Percentiles rank a stretch among this genome's conserved stretches.
Evolutionary conservation across 257 asterid genomes (phyloP).

Genomic region (Rauvolfia tetraphylla): DNA sequence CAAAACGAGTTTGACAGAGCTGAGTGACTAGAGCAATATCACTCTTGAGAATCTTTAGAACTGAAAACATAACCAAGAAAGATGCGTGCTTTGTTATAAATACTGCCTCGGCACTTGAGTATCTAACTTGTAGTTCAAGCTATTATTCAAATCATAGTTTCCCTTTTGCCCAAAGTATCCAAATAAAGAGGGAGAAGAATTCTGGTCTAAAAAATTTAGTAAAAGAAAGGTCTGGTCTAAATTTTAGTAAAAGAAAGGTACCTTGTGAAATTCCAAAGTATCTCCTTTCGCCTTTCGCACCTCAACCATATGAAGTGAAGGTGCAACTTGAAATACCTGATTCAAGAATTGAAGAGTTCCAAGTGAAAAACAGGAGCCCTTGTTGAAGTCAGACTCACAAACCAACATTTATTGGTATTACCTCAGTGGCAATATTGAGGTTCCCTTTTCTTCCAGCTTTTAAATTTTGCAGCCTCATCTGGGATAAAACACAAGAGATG

Average conservation of each 20-base stretch:
- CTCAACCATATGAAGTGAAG: constrained; percentile 61
- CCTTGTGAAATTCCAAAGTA: constrained; percentile 74
- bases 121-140: neutral
- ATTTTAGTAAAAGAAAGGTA: constrained; percentile 12
- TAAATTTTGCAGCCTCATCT: constrained; percentile 85
- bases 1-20: too few relatives aligned
- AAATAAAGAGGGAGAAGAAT: neutral
- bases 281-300: constrained; percentile 58
- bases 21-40: too few relatives aligned
- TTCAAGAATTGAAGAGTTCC: constrained; percentile 6
- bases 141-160: neutral
- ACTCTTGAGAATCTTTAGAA: too few relatives aligned
- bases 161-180: neutral
- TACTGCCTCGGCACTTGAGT: neutral
- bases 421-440: constrained; percentile 88
- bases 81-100: neutral
- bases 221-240: neutral
- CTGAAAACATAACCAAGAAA: neutral
- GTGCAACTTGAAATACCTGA: constrained; percentile 65
- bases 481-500: constrained; percentile 9
- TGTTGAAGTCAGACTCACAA: constrained; percentile 1
- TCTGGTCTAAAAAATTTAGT: neutral
- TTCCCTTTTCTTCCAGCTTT: constrained; percentile 95
- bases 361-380: neutral
- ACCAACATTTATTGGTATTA: constrained; percentile 20